phyloP scores from a whole-genome alignment of 2,329 filamentous ascomycete species.

The Exophiala dermatitidis region DNA sequence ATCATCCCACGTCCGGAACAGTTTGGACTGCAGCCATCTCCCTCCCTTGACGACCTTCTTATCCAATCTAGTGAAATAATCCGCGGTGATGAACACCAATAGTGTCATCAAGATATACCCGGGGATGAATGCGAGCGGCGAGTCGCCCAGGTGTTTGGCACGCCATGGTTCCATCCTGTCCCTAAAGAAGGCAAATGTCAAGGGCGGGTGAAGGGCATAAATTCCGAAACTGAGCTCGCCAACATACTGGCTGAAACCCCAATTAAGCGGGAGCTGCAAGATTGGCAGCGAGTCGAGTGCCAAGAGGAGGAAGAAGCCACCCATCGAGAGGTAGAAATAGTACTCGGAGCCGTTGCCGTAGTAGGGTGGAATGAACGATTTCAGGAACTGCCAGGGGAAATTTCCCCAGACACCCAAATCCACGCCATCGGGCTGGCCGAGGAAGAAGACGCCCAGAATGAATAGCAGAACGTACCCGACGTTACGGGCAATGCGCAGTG shows the following conservation, averaged over 20 bases:
- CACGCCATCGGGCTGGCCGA: slow-evolving; percentile 6
- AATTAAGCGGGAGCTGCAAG: slow-evolving; percentile 3
- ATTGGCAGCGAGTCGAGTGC: slow-evolving; percentile 1
- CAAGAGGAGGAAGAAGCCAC: slow-evolving; percentile 3
- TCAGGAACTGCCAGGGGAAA: slow-evolving; percentile 6
- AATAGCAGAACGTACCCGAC: neutral
- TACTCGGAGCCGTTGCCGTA: neutral
- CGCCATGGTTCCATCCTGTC: neutral
- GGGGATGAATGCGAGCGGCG: neutral
- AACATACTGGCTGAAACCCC: slow-evolving; percentile 9
- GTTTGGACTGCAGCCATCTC: neutral
- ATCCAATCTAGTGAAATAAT: neutral
- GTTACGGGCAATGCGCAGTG: neutral
- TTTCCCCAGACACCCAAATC: slow-evolving; percentile 5
- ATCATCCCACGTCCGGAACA: neutral
- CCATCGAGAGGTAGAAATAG: slow-evolving; percentile 6
- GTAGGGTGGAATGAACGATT: slow-evolving; percentile 2
- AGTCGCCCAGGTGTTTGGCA: neutral
- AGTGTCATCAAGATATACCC: neutral
- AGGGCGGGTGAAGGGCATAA: slow-evolving; percentile 8
- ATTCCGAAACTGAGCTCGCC: slow-evolving; percentile 13
- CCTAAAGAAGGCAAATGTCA: neutral
- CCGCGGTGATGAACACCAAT: neutral
- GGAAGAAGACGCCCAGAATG: slow-evolving; percentile 7
- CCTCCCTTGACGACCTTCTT: neutral